Conservation (phyloP, 495 filamentous ascomycete genomes). For the Daldinia vernicosa region DNA sequence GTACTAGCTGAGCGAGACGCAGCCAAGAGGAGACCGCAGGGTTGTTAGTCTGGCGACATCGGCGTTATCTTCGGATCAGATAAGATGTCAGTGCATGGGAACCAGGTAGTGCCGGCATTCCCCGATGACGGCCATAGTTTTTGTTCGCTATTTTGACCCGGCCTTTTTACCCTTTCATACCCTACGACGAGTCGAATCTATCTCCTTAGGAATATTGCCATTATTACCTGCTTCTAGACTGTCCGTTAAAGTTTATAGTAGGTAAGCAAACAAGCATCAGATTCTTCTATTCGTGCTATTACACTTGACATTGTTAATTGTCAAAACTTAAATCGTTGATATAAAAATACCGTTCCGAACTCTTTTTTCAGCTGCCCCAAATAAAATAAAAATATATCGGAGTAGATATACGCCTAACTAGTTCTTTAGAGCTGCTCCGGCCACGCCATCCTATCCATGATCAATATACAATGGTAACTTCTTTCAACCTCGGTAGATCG, state of each 20-base stretch:
- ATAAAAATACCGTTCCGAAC: neutral
- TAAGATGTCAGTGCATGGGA: conserved; percentile 51
- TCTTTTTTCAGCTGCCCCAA: neutral
- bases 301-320: neutral
- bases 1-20: conserved; percentile 17
- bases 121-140: conserved; percentile 35
- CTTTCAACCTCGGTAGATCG: neutral
- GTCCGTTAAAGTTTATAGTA: neutral
- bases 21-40: conserved; percentile 28
- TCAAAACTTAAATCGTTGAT: neutral
- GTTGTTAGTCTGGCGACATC: conserved; percentile 49
- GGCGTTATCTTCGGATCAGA: conserved; percentile 63
- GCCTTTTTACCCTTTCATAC: neutral
- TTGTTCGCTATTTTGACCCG: neutral
- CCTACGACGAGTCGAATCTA: neutral
- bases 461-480: neutral
- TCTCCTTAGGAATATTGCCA: neutral
- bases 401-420: neutral
- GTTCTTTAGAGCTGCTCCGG: neutral
- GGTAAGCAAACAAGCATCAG: neutral
- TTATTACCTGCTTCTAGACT: neutral
- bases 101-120: conserved; percentile 14
- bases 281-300: neutral
- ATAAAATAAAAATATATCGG: neutral
- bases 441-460: neutral